Base-by-base conservation (phyloP, 2,329 filamentous ascomycete genomes). In the Diaporthe vexans region DNA sequence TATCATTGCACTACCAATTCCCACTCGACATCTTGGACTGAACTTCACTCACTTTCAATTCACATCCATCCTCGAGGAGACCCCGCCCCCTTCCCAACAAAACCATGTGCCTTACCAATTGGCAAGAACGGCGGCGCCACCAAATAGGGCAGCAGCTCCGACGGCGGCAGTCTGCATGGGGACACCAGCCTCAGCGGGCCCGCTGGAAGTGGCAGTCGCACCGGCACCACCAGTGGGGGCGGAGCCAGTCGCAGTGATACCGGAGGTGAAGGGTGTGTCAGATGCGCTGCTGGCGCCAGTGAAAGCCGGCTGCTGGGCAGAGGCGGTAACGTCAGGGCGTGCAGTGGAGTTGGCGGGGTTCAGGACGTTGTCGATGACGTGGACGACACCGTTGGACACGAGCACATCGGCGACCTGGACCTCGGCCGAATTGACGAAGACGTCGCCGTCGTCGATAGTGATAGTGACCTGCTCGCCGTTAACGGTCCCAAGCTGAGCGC, bases 341-440 rank as follows among this genome's bases (percentile, higher is more conserved):
- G 79, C 81, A 3, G 77, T 77, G 19, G 81, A 74, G 5, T 79
- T 82, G 51, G 85, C 79, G 1, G 86, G 87, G 78, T 86, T 88
- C 40, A 89, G 81, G 10, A 88, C 86, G 73, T 84, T 85, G 79
- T 92, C 89, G 73, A 91, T 84, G 58, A 91, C 83, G 79, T 91
- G 90, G 26, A 91, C 80, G 65, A 91, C 88, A 52, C 90, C 90
- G 77, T 91, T 91, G 72, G 87, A 86, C 59, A 90, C 80, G 21
- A 91, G 82, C 43, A 90, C 85, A 76, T 91, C 88, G 0, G 86
- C 82, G 75, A 85, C 82, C n/a, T 88, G 81, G 33, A 91, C 82
- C 78, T 87, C 84, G 4, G 89, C 88, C n/a, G 85, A 84, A 83
- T 90, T 89, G 72, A 88, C 84, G 76, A 84, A 90, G 26, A 85